Base-by-base conservation (phyloP, 2,329 filamentous ascomycete genomes). In the Huntiella savannae region DNA sequence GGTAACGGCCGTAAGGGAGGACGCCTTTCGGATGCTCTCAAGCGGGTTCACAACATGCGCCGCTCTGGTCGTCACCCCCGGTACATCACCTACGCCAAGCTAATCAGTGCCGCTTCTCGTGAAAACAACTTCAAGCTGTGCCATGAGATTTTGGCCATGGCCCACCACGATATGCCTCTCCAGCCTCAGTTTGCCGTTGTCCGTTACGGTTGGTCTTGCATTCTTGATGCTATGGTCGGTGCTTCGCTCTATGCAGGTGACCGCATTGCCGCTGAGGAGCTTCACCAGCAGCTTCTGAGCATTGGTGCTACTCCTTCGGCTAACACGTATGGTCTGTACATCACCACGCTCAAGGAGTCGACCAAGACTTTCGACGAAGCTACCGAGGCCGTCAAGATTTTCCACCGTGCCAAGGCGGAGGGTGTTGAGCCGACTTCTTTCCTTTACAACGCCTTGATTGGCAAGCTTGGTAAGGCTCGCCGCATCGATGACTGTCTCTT, bases 311-410 rank as follows among this genome's bases (percentile, higher is more conserved):
- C 87, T 7, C 91, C 91, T 12, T 93, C 88, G 2, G 91, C 91
- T 38, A 98, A 98, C 68, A 98, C 91, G 0, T 98, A 92, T 55
- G 91, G 91, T 50, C 74, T 98, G 13, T 98, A 96, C 70, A 98
- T 98, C 63, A 96, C 92, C n/a, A 96, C 88, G 1, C 70, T 98
- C 51, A 95, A 96, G 67, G 88, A 94, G 58, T 93, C 85, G 1
- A 85, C 85, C 53, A 94, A 93, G 73, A 96, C 87, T 0, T 96
- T 95, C 53, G 91, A 98, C 57, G 91, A 98, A 62, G 91, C 91
- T 8, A 86, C 86, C 6, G 91, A 96, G 61, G 91, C 91, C 47
- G 81, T 96, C 58, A 92, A 92, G 65, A 94, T 98, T 61, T 98
- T 98, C 69, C 79, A 91, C 57, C 83, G 86, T 48, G 87, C 91